Base-by-base conservation (phyloP, 2,329 filamentous ascomycete species). In the Fonsecaea pedrosoi region DNA sequence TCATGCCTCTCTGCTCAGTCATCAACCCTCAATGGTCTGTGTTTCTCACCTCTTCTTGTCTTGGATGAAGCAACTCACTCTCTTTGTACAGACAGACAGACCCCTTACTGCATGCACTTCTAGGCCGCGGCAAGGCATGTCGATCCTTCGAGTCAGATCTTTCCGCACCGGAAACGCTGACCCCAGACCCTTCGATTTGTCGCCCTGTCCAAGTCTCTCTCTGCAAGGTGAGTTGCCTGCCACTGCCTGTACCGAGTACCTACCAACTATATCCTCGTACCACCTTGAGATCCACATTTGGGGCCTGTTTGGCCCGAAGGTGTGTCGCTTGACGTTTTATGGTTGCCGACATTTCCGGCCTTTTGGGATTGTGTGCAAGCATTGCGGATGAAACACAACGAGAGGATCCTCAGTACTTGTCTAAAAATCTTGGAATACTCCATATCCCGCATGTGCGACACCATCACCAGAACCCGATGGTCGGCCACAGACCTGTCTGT, bases 61-160 rank as follows among this genome's bases (percentile, higher is more conserved):
- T 18, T 18, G 40, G 15, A 42, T 13, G 13, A 40, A 4, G 13
- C 15, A 50, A 25, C 25, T 25, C 21, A 25, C 21, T 25, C 25
- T 25, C 25, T 25, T 25, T 25, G 25, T 25, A 12, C 2, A 13
- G 4, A 1, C 21, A n/a, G 35, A 57, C 21, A 18, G 35, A 18
- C 21, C 25, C 21, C 25, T 48, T 25, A 21, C 25, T 34, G 25
- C 32, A 45, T 10, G 25, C 25, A 25, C 25, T 32, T 45, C 54
- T 7, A 38, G 30, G 45, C 25, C 34, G 7, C 62, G 62, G 64
- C 64, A 62, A 62, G 64, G 64, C 64, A 55, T 25, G 64, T 62
- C 64, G 54, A 66, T 62, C 64, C 55, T 35, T 21, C 15, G 13
- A 12, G 10, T 45, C 38, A 50, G 40, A n/a, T 50, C 40, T 50